phyloP scores from a whole-genome alignment of 1,139 yeast genomes.

The Trichomonascaceae sp. region DNA sequence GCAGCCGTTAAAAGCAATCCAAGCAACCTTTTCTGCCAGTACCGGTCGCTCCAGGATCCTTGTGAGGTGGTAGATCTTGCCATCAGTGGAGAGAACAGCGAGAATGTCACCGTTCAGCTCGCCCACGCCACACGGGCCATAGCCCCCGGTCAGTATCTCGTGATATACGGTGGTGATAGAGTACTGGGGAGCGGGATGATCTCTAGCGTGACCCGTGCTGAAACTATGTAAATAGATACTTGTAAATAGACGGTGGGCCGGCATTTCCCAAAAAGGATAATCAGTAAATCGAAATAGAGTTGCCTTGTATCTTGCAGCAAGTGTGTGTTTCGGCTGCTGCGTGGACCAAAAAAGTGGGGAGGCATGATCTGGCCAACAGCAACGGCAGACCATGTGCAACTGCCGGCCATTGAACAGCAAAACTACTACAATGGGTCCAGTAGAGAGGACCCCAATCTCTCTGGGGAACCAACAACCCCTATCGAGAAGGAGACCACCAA shows the following conservation, averaged over 20 bases:
- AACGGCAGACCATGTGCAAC: slow-evolving; percentile 3
- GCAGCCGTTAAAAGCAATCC: not conserved
- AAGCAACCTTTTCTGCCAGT: slow-evolving; percentile 33
- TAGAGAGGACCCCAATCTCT: too few species aligned
- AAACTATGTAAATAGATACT: too few species aligned
- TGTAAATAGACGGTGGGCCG: too few species aligned
- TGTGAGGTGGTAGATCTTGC: slow-evolving; percentile 15
- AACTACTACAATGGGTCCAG: too few species aligned
- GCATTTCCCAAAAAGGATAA: too few species aligned
- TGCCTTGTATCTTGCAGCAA: too few species aligned
- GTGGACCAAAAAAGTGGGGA: too few species aligned
- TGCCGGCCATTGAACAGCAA: slow-evolving; percentile 2
- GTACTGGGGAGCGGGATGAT: slow-evolving; percentile 73
- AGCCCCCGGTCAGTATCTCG: slow-evolving; percentile 83
- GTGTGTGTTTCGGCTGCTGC: too few species aligned
- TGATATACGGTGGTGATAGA: slow-evolving; percentile 50
- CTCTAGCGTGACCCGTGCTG: too few species aligned
- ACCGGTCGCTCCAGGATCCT: slow-evolving; percentile 58
- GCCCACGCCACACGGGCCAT: slow-evolving; percentile 48
- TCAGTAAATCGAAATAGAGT: too few species aligned
- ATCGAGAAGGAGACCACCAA: too few species aligned
- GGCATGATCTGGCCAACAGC: slow-evolving; percentile 6
- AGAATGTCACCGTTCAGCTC: slow-evolving; percentile 25
- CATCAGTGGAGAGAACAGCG: slow-evolving; percentile 15
- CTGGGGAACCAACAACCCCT: too few species aligned